Base-by-base conservation (phyloP, 2,329 filamentous ascomycete genomes). In the Aspergillus sp. region DNA sequence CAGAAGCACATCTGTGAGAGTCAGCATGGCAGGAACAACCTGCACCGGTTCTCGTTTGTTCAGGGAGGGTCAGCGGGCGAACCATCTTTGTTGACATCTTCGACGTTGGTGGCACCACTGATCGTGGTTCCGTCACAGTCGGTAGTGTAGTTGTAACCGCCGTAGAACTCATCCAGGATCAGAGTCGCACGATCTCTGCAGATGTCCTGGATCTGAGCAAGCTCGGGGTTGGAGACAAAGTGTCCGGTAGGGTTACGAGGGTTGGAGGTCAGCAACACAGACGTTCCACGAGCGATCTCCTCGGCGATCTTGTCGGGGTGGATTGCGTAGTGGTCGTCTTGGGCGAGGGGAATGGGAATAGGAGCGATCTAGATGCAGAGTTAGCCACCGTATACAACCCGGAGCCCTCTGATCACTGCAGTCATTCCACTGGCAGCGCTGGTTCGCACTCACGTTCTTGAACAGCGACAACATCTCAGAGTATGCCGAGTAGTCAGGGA, bases 391-490 rank as follows among this genome's bases (percentile, higher is more conserved):
- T 21, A 48, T 21, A 25, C 21, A 6, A 48, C 7, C 19, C 13
- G 1, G 25, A 28, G 25, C 25, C 25, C 25, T 2, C 7, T 28
- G 25, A 2, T 28, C 25, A 28, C 25, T 28, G 25, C 25, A 2
- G 25, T 8, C 25, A 28, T 28, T 8, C 25, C 25, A 28, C 25
- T 28, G 2, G 25, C 25, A 28, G 25, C 7, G 2, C 28, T 48
- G 12, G 8, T 9, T 30, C 7, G 7, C 19, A 69, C 74, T 61
- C 57, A 78, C 76, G 77, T 97, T 97, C 80, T 91, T 92, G 85
- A 98, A 97, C 61, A 97, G 82, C 60, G 89, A 92, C 80, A 97
- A 80, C 93, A 98, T 97, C 82, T 97, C 93, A 73, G 96, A 97
- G 82, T 98, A 98, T 2, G 94, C 94, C 3, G 93, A 97, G 80